A percentile compares a stretch with the other conserved stretches of the same genome.
phyloP scores from a whole-genome alignment of 306 rosid species.

The Trifolium subterraneum region DNA sequence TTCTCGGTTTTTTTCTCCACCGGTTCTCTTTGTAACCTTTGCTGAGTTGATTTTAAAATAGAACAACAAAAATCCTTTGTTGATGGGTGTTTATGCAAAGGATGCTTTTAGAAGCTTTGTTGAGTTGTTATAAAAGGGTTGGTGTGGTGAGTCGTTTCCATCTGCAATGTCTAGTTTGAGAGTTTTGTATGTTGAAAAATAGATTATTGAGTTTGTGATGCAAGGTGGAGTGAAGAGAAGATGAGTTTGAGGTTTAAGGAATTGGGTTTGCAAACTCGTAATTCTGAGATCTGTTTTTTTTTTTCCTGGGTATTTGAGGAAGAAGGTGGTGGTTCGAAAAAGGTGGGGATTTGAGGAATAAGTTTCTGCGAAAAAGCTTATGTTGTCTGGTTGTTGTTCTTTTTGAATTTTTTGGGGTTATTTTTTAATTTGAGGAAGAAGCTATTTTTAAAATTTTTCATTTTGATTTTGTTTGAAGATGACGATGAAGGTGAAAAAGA shows the following conservation, averaged over 20 bases:
- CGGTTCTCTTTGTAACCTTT: constrained; percentile 65
- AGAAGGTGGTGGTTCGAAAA: too few species aligned
- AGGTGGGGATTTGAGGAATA: too few species aligned
- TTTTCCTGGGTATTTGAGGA: too few species aligned
- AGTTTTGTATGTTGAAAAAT: constrained; percentile 49
- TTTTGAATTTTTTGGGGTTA: too few species aligned
- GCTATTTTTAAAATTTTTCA: too few species aligned
- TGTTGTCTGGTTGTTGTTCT: too few species aligned
- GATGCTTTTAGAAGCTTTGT: constrained; percentile 60
- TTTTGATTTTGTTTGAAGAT: too few species aligned
- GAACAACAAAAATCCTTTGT: constrained; percentile 62
- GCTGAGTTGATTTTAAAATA: constrained; percentile 53
- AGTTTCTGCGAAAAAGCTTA: too few species aligned
- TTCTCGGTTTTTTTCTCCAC: constrained; percentile 54
- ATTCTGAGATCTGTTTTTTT: too few species aligned
- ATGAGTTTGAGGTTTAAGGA: constrained; percentile 62
- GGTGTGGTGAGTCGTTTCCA: constrained; percentile 41
- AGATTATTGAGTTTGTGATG: constrained; percentile 56
- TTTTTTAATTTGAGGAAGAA: too few species aligned
- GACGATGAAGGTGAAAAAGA: too few species aligned
- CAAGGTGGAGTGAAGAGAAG: constrained; percentile 53
- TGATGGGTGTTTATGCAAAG: constrained; percentile 66
- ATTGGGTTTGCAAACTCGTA: too few species aligned
- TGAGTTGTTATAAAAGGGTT: constrained; percentile 50
- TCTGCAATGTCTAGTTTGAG: constrained; percentile 45